Evolutionary conservation across 1,284 basidiomycete species (phyloP).

Genomic region (Hypsizygus ulmarius): DNA sequence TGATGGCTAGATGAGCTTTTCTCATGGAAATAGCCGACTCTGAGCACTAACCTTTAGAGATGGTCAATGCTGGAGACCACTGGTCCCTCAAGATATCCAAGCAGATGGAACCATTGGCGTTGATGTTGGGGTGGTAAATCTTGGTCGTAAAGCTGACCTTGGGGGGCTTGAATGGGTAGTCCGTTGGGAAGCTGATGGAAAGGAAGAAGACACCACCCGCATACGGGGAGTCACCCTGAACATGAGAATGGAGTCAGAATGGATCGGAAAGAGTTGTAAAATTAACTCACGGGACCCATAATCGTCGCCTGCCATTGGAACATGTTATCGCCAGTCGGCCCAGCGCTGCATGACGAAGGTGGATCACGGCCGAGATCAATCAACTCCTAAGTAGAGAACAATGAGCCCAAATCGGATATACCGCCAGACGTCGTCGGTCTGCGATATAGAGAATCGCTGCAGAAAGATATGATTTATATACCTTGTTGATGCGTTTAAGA

Average conservation of each 20-base stretch:
- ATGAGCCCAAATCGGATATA: constrained; percentile 21
- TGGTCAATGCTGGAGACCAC: constrained; percentile 97
- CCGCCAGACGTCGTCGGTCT: background rate
- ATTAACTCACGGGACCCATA: constrained; percentile 85
- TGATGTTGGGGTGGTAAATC: constrained; percentile 97
- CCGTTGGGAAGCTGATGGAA: constrained; percentile 88
- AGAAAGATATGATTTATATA: constrained; percentile 36
- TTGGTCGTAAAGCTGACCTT: constrained; percentile 99
- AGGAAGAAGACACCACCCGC: constrained; percentile 97
- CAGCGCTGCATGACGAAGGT: constrained; percentile 95
- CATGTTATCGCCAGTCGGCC: constrained; percentile 94
- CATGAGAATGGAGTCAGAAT: constrained; percentile 16
- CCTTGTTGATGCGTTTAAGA: constrained; percentile 99
- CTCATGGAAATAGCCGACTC: background rate
- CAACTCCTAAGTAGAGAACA: constrained; percentile 76
- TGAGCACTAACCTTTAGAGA: constrained; percentile 83
- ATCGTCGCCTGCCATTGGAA: constrained; percentile 98
- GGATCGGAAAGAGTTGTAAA: constrained; percentile 19
- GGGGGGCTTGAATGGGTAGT: constrained; percentile 99
- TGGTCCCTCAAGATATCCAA: constrained; percentile 97
- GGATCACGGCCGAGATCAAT: constrained; percentile 96
- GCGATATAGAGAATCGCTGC: constrained; percentile 9
- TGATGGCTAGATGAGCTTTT: constrained; percentile 28
- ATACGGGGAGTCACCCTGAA: constrained; percentile 89
- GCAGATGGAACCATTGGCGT: constrained; percentile 97